Evolutionary conservation across 192 early-diverging fungal species (phyloP).

Genomic region (Thoreauomyces humboldtii): DNA sequence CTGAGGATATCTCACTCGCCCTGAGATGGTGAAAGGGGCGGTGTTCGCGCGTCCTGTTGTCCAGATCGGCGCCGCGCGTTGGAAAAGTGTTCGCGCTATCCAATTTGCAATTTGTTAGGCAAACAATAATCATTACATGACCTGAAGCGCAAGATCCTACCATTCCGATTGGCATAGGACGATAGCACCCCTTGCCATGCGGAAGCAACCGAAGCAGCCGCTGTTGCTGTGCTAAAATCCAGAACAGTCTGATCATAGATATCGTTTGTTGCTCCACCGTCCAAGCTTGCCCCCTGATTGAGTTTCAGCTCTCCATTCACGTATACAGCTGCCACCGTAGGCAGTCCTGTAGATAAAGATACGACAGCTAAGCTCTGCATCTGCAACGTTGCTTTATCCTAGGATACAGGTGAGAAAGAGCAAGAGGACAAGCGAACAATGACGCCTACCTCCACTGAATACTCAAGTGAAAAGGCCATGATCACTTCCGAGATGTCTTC

Average conservation of each 20-base stretch:
- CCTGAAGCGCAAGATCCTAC: constrained; percentile 20
- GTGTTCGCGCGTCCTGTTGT: constrained; percentile 21
- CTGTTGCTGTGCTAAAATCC: constrained; percentile 18
- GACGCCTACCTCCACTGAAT: constrained; percentile 22
- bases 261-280: constrained; percentile 23
- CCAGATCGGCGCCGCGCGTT: constrained; percentile 26
- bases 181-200: constrained; percentile 24
- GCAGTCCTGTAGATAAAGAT: constrained; percentile 19
- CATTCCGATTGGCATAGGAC: constrained; percentile 32
- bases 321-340: constrained; percentile 16
- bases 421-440: not conserved
- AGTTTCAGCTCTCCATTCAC: constrained; percentile 35
- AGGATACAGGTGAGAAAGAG: not conserved
- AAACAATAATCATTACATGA: not conserved
- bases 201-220: not conserved
- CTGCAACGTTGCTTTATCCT: constrained; percentile 22
- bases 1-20: constrained; percentile 19
- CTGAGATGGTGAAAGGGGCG: constrained; percentile 29
- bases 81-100: constrained; percentile 32
- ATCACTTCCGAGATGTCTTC: constrained; percentile 26
- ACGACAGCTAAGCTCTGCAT: constrained; percentile 35
- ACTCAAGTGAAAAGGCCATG: constrained; percentile 34
- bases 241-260: constrained; percentile 23
- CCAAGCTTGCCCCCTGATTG: constrained; percentile 31
- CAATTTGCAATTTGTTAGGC: not conserved